Percentiles rank a stretch among this genome's conserved stretches.
phyloP scores from a whole-genome alignment of 805 yeast genomes.

The Schwanniomyces vanrijiae region DNA sequence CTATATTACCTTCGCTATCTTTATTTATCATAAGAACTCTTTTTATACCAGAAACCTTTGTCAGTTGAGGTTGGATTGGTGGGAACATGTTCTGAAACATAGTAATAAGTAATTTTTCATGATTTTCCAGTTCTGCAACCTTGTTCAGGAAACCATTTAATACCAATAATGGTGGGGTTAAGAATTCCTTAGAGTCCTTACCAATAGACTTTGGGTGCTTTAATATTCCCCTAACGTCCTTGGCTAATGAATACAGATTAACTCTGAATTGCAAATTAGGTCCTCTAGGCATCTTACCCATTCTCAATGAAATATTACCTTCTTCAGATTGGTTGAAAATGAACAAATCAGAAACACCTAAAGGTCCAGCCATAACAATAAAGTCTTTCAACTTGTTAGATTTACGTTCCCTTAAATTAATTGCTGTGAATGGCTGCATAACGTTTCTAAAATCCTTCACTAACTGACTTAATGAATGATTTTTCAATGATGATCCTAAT shows the following conservation, averaged over 20 bases:
- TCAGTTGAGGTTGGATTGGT: slow-evolving; percentile 82
- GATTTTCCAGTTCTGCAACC: slow-evolving; percentile 59
- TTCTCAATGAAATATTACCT: slow-evolving; percentile 79
- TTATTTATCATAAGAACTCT: slow-evolving; percentile 84
- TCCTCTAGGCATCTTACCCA: slow-evolving; percentile 89
- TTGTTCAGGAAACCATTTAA: slow-evolving; percentile 80
- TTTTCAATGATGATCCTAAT: slow-evolving; percentile 72
- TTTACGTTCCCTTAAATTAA: slow-evolving; percentile 81
- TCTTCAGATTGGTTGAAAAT: slow-evolving; percentile 79
- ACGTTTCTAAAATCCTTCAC: slow-evolving; percentile 84
- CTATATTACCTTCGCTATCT: slow-evolving; percentile 69
- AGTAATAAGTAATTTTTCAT: slow-evolving; percentile 82
- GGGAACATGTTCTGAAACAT: slow-evolving; percentile 96
- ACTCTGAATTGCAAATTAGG: slow-evolving; percentile 88
- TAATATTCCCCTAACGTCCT: slow-evolving; percentile 71
- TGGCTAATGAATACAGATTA: slow-evolving; percentile 71
- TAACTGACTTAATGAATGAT: slow-evolving; percentile 79
- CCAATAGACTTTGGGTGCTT: slow-evolving; percentile 78
- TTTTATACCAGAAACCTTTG: slow-evolving; percentile 71
- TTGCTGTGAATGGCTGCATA: slow-evolving; percentile 97
- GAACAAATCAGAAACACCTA: slow-evolving; percentile 87
- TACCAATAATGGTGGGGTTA: slow-evolving; percentile 85
- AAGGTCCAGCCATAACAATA: slow-evolving; percentile 97
- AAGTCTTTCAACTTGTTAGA: slow-evolving; percentile 87
- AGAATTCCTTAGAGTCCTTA: slow-evolving; percentile 59